Evolutionary conservation across 805 yeast species (phyloP).

Genomic region (Ogataea siamensis): DNA sequence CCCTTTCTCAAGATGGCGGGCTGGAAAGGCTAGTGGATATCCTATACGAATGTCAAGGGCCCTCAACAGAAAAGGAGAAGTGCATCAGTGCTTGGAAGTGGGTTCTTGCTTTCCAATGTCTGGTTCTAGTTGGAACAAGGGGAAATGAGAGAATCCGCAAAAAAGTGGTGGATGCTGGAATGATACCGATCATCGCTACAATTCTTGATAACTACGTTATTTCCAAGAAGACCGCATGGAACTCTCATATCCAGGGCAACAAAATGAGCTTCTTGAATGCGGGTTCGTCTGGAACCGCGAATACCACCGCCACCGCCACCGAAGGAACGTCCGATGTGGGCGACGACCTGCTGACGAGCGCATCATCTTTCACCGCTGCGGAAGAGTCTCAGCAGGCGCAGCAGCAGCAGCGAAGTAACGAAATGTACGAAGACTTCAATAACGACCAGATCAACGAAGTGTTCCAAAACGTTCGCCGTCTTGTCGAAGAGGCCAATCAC

Average conservation of each 20-base stretch:
- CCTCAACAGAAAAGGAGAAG: constrained; percentile 36
- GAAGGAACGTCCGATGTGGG: constrained; percentile 16
- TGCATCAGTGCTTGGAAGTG: constrained; percentile 89
- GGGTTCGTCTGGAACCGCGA: constrained; percentile 9
- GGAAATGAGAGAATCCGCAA: constrained; percentile 86
- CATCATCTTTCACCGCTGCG: constrained; percentile 14
- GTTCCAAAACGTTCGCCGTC: constrained; percentile 27
- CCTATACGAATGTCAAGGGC: constrained; percentile 68
- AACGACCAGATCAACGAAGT: constrained; percentile 26
- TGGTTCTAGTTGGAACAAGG: constrained; percentile 87
- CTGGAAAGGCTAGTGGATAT: constrained; percentile 84
- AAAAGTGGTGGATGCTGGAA: constrained; percentile 87
- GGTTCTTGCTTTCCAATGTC: constrained; percentile 91
- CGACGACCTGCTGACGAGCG: constrained; percentile 10
- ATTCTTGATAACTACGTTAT: constrained; percentile 80
- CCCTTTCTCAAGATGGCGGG: constrained; percentile 87
- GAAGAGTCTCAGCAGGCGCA: constrained; percentile 7
- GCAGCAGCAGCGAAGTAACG: constrained; percentile 6
- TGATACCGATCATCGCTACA: constrained; percentile 87
- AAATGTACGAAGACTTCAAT: constrained; percentile 16
- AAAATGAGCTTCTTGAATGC: constrained; percentile 10
- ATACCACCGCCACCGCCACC: constrained; percentile 13
- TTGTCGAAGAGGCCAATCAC: constrained; percentile 28
- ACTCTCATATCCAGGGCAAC: constrained; percentile 16
- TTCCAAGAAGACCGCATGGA: constrained; percentile 27